phyloP scores from a whole-genome alignment of 331 rosid genomes.

The Malus hybrid region DNA sequence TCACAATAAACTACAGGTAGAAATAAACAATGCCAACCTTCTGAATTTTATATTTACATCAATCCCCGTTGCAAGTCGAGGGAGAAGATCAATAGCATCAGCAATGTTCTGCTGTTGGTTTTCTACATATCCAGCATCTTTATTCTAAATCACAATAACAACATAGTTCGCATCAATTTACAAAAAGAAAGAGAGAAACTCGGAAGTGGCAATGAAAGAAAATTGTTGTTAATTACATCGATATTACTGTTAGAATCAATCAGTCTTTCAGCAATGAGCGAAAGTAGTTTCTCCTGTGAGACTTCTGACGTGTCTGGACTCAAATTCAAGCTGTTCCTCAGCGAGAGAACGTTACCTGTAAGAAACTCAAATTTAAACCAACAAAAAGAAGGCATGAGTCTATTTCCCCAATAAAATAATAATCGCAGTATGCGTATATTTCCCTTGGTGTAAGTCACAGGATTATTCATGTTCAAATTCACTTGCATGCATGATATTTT shows the following conservation, averaged over 20 bases:
- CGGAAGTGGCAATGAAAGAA: neutral
- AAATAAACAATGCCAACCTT: conserved; percentile 45
- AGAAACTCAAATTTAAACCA: conserved; percentile 11
- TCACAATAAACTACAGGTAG: conserved; percentile 1
- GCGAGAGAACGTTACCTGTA: conserved; percentile 87
- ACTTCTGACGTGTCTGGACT: conserved; percentile 76
- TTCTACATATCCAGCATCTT: conserved; percentile 77
- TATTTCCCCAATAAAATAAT: neutral
- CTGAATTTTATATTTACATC: conserved; percentile 90
- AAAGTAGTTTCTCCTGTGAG: conserved; percentile 92
- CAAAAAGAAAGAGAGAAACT: neutral
- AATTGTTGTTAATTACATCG: conserved; percentile 40
- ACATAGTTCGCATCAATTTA: conserved; percentile 11
- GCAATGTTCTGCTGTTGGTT: conserved; percentile 94
- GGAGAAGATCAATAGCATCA: conserved; percentile 96
- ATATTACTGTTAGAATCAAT: conserved; percentile 82
- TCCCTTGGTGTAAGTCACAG: neutral
- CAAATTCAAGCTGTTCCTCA: conserved; percentile 71
- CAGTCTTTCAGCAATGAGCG: conserved; percentile 80
- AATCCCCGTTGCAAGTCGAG: conserved; percentile 94
- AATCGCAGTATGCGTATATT: neutral
- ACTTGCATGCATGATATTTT: neutral
- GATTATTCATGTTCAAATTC: neutral
- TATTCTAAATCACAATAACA: conserved; percentile 46
- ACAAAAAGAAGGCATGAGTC: conserved; percentile 1